Evolutionary conservation across 192 early-diverging fungal genomes (phyloP).

Genomic region (Mortierella antarctica): DNA sequence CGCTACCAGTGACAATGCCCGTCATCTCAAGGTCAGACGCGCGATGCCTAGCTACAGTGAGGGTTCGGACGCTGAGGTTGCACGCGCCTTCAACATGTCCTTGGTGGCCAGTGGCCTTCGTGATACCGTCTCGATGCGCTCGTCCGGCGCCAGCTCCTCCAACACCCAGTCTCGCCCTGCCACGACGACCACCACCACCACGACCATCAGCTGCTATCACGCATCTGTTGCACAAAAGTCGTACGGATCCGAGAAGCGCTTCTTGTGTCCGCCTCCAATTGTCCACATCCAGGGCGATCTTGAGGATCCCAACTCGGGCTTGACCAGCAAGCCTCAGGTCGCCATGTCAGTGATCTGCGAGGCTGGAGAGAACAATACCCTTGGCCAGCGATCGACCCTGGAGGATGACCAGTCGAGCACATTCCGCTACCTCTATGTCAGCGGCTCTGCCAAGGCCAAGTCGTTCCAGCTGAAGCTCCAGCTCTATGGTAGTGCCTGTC

Average conservation of each 20-base stretch:
- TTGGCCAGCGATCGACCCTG: slow-evolving; percentile 62
- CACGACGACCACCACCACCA: slow-evolving; percentile 65
- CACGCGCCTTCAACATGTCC: slow-evolving; percentile 23
- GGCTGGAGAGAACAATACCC: slow-evolving; percentile 62
- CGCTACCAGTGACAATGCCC: not conserved
- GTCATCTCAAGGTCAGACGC: slow-evolving; percentile 47
- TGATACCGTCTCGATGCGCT: not conserved
- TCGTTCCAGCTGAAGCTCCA: slow-evolving; percentile 78
- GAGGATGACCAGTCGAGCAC: slow-evolving; percentile 68
- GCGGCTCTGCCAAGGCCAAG: slow-evolving; percentile 84
- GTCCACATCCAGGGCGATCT: slow-evolving; percentile 63
- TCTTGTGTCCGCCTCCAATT: slow-evolving; percentile 82
- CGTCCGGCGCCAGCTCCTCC: not conserved
- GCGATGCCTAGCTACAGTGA: slow-evolving; percentile 27
- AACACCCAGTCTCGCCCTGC: slow-evolving; percentile 43
- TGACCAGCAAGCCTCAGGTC: slow-evolving; percentile 66
- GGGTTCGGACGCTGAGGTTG: not conserved
- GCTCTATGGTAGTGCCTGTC: slow-evolving; percentile 55
- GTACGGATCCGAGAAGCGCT: slow-evolving; percentile 93
- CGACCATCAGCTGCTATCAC: slow-evolving; percentile 79
- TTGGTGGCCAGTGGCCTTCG: slow-evolving; percentile 24
- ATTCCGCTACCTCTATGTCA: slow-evolving; percentile 83
- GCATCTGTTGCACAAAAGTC: slow-evolving; percentile 92
- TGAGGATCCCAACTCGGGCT: slow-evolving; percentile 51
- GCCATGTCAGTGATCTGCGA: slow-evolving; percentile 73